phyloP scores from a whole-genome alignment of 805 yeast species.

The Candida arabinofermentans region DNA sequence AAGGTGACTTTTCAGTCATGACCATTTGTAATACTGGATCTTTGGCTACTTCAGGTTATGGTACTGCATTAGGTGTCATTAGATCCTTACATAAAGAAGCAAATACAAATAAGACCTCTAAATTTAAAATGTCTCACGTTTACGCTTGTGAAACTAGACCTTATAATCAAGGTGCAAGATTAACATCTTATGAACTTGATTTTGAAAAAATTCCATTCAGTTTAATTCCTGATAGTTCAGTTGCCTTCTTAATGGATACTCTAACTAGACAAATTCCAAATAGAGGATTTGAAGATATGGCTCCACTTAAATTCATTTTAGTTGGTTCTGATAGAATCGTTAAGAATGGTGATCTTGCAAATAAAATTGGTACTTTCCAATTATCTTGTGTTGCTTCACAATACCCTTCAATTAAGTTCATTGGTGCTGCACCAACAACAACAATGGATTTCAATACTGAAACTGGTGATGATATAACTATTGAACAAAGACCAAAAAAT shows the following conservation, averaged over 20 bases:
- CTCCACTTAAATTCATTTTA: conserved; percentile 83
- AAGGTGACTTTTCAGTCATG: conserved; percentile 71
- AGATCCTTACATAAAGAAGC: conserved; percentile 60
- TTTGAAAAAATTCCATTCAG: conserved; percentile 87
- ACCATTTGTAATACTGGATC: conserved; percentile 97
- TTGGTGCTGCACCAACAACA: conserved; percentile 94
- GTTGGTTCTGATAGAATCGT: conserved; percentile 97
- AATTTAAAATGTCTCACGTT: conserved; percentile 59
- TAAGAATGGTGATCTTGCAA: conserved; percentile 91
- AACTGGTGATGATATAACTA: conserved; percentile 71
- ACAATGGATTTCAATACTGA: conserved; percentile 71
- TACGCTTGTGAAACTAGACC: conserved; percentile 95
- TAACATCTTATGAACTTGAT: conserved; percentile 86
- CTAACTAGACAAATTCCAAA: conserved; percentile 27
- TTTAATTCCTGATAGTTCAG: conserved; percentile 88
- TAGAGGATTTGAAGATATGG: conserved; percentile 27
- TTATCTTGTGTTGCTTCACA: conserved; percentile 67
- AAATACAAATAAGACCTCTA: conserved; percentile 18
- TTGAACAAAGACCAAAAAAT: conserved; percentile 80
- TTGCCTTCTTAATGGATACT: conserved; percentile 63
- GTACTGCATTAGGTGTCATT: conserved; percentile 92
- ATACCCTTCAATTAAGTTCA: conserved; percentile 67
- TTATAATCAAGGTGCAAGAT: conserved; percentile 91
- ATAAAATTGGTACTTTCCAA: conserved; percentile 94
- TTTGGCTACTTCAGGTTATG: conserved; percentile 95